phyloP scores from a whole-genome alignment of 805 yeast species.

The Phaffomyces thermotolerans region DNA sequence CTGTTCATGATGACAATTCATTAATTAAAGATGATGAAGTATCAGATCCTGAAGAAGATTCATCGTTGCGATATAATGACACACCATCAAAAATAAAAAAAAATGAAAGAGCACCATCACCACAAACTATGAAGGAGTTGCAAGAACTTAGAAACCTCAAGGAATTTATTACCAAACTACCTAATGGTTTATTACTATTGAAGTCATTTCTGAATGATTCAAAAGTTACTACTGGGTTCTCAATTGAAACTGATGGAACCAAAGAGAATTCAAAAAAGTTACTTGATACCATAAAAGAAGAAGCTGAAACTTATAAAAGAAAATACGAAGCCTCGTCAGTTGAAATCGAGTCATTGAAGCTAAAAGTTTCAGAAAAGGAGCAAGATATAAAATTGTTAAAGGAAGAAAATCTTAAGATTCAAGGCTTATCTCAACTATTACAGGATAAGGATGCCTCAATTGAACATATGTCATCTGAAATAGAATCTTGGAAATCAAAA shows the following conservation, averaged over 20 bases:
- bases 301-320: neutral
- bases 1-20: conserved; percentile 7
- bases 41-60: conserved; percentile 1
- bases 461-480: too few species aligned
- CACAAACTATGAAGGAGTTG: conserved; percentile 8
- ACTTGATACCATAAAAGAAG: neutral
- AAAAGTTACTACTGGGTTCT: too few species aligned
- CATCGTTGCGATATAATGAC: conserved; percentile 8
- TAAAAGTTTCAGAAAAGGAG: neutral
- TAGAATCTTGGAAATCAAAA: too few species aligned
- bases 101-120: neutral
- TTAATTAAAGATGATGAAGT: neutral
- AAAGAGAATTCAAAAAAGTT: too few species aligned
- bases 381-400: neutral
- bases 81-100: conserved; percentile 20
- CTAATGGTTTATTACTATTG: conserved; percentile 8
- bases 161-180: conserved; percentile 6
- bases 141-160: conserved; percentile 18
- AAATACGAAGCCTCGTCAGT: neutral
- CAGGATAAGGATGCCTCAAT: too few species aligned
- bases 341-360: neutral
- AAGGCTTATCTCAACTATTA: neutral
- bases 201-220: too few species aligned
- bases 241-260: too few species aligned
- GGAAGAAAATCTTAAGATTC: neutral